Evolutionary conservation across 2,329 filamentous ascomycete genomes (phyloP), one percentile per base, ranked within the genome.

Genomic region (Talaromyces sp.): DNA sequence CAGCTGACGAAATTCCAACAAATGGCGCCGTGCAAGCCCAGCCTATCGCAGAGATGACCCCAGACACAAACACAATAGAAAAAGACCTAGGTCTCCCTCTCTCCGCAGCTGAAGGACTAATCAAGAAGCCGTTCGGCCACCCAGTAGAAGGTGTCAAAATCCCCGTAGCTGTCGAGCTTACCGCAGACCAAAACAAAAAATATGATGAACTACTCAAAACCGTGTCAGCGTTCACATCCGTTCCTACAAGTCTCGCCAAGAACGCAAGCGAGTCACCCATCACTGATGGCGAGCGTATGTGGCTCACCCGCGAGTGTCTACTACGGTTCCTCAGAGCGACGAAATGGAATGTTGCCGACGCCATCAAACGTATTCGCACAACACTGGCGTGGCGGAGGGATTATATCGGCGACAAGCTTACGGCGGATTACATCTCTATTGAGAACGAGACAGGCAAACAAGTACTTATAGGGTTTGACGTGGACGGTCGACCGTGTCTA

Each of bases 381-480:
- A 97, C 93, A 0, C 79, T 98, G 63, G 84, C 86, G 64, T 99
- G 95, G 95, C 87, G 95, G 54, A 85, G 93, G 62, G 92, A 96
- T 72, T 99, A 96, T 72, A 92, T 92, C 55, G 82, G 96, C 63
- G 86, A 90, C 65, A 87, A 84, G 60, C 73, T 78, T 62, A 93
- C 91, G 0, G 82, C 89, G 9, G 93, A 97, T 8, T 90, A 96
- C 78, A 93, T 98, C 71, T 92, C 90, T 0, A 87, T 90, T 12
- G 95, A 99, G 81, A 96, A 97, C 76, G 92, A 93, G 80, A 98
- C 93, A 9, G 95, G 95, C 68, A 99, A 99, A 82, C 93, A 98
- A 76, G 83, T 96, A 63, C 83, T 96, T 63, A 77, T 95, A 21
- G 95, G 95, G 46, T 99, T 87, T 77, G 95, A 99, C 79, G 90